Percentiles rank a stretch among this genome's conserved stretches.
phyloP scores from a whole-genome alignment of 352 stramenopile genomes.

The Globisporangium megalacanthum region DNA sequence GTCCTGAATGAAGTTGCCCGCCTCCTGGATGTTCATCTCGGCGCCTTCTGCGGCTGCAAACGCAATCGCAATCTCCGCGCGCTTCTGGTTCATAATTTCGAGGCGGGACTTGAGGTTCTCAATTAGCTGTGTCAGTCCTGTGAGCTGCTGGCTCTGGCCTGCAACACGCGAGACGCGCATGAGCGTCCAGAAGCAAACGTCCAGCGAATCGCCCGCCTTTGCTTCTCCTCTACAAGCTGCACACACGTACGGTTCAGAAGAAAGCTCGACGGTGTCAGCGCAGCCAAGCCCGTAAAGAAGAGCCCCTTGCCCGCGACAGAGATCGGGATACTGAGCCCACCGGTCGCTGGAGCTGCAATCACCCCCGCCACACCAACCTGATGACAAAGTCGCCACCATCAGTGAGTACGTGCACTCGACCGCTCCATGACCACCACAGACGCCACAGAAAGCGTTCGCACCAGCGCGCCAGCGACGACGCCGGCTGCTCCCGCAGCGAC shows the following conservation, averaged over 20 bases:
- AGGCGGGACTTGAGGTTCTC: conserved; percentile 79
- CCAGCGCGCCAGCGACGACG: conserved; percentile 75
- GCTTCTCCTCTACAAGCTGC: background rate
- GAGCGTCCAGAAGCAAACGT: too few relatives aligned
- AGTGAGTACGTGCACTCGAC: too few relatives aligned
- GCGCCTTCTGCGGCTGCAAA: conserved; percentile 67
- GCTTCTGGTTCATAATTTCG: conserved; percentile 84
- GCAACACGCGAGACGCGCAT: background rate
- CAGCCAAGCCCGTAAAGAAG: conserved; percentile 73
- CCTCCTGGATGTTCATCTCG: conserved; percentile 82
- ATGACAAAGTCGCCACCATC: too few relatives aligned
- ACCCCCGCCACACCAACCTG: conserved; percentile 66
- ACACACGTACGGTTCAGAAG: conserved; percentile 74
- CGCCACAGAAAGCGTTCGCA: conserved; percentile 9
- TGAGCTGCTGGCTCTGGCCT: conserved; percentile 82
- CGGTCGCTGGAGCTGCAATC: conserved; percentile 69
- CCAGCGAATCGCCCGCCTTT: background rate
- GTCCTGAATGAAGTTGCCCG: conserved; percentile 74
- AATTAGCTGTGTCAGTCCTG: conserved; percentile 62
- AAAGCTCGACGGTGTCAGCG: conserved; percentile 78
- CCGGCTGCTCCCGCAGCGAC: conserved; percentile 74
- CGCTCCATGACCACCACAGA: background rate
- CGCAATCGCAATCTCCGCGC: conserved; percentile 64
- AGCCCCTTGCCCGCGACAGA: conserved; percentile 79
- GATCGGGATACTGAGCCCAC: conserved; percentile 79